Conservation (phyloP, 345 rosid species). For the Acer negundo region DNA sequence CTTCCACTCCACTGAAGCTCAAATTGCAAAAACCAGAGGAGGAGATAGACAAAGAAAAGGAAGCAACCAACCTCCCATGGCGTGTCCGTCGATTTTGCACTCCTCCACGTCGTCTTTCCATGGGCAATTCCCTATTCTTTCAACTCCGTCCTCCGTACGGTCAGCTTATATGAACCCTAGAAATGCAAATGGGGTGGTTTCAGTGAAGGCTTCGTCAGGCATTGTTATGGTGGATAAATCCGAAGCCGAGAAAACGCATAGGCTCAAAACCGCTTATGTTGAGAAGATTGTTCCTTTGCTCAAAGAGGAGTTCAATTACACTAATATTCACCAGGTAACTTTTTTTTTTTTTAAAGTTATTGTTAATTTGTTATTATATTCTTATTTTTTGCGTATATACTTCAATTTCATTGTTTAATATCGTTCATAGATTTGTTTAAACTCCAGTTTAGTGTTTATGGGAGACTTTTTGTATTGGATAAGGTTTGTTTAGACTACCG, state of each 20-base stretch:
- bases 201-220: conserved; percentile 56
- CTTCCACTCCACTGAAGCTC: neutral
- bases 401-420: neutral
- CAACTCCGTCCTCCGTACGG: conserved; percentile 40
- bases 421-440: neutral
- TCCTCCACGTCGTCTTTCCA: conserved; percentile 60
- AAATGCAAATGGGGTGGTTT: conserved; percentile 33
- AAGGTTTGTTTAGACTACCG: neutral
- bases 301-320: conserved; percentile 77
- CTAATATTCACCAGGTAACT: conserved; percentile 75
- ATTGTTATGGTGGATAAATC: conserved; percentile 80
- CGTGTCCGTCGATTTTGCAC: conserved; percentile 49
- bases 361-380: neutral
- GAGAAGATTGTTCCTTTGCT: conserved; percentile 86
- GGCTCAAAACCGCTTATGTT: conserved; percentile 69
- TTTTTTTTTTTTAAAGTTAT: neutral
- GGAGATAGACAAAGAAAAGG: neutral
- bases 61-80: conserved; percentile 34
- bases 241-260: conserved; percentile 63
- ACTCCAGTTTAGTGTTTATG: neutral
- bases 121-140: conserved; percentile 44
- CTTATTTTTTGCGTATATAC: neutral
- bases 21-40: neutral
- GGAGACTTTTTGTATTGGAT: neutral
- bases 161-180: conserved; percentile 27